phyloP scores from a whole-genome alignment of 2,329 filamentous ascomycete genomes.

The Penicillium expansum region DNA sequence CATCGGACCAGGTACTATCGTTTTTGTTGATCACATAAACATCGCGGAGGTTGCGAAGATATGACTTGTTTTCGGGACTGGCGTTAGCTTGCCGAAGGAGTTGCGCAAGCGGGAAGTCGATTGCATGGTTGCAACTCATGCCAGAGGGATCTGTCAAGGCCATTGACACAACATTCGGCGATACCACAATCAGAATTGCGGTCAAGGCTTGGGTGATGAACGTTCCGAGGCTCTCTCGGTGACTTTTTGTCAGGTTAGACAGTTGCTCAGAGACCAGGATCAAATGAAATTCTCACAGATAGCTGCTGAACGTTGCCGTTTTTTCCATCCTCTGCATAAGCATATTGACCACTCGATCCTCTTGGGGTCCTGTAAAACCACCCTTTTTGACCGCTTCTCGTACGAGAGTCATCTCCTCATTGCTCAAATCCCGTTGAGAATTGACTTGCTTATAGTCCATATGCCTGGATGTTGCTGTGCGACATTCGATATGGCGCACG shows the following conservation, averaged over 20 bases:
- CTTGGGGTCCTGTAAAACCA: constrained; percentile 9
- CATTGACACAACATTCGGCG: constrained; percentile 18
- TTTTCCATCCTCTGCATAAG: constrained; percentile 15
- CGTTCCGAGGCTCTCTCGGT: neutral
- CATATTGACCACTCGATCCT: constrained; percentile 19
- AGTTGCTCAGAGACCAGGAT: too few relatives aligned
- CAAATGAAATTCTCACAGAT: neutral
- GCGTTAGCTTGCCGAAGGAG: constrained; percentile 10
- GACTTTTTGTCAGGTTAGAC: neutral
- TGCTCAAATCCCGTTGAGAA: constrained; percentile 8
- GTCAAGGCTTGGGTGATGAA: constrained; percentile 21
- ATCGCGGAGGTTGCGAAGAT: constrained; percentile 14
- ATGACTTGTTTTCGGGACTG: constrained; percentile 1
- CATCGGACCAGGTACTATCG: neutral
- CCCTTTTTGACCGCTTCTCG: constrained; percentile 11
- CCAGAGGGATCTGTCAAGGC: constrained; percentile 4
- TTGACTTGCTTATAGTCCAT: neutral
- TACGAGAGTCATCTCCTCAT: constrained; percentile 14
- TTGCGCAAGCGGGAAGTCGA: constrained; percentile 14
- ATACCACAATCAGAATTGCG: constrained; percentile 21
- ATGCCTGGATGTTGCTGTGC: neutral
- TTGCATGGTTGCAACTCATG: too few relatives aligned
- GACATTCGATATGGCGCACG: constrained; percentile 18
- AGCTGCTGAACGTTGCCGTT: neutral
- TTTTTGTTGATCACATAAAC: constrained; percentile 13